phyloP scores from a whole-genome alignment of 768 basidiomycete species.

The Hygrocybe punicea region DNA sequence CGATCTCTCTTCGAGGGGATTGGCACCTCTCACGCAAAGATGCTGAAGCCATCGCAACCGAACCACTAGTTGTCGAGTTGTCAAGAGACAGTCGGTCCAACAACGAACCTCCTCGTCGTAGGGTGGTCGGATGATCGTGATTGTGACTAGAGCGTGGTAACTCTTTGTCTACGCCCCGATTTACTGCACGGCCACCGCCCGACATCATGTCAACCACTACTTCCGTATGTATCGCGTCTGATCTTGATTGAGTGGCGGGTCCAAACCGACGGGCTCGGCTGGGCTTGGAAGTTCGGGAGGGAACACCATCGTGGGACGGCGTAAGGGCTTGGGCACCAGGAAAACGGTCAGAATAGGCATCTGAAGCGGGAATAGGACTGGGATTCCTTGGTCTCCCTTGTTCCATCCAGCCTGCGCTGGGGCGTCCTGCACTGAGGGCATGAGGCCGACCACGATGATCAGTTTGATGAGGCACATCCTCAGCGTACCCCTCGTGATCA shows the following conservation, averaged over 20 bases:
- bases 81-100: conserved; percentile 35
- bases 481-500: conserved; percentile 4
- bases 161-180: neutral
- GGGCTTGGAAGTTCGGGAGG: neutral
- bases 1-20: conserved; percentile 42
- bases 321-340: neutral
- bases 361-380: neutral
- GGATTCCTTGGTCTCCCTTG: neutral
- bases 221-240: neutral
- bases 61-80: conserved; percentile 11
- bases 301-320: neutral
- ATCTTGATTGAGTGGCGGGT: neutral
- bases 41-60: conserved; percentile 14
- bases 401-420: neutral
- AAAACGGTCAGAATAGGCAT: neutral
- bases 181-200: neutral
- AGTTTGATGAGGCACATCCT: conserved; percentile 2
- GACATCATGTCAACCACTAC: neutral
- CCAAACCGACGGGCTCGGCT: conserved; percentile 5
- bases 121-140: conserved; percentile 14
- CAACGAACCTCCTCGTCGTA: conserved; percentile 28
- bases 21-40: conserved; percentile 40
- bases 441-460: neutral
- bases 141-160: neutral
- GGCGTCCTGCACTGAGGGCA: neutral